Base-by-base conservation (phyloP, 176 grass and related monocot genomes). In the Eleusine coracana region DNA sequence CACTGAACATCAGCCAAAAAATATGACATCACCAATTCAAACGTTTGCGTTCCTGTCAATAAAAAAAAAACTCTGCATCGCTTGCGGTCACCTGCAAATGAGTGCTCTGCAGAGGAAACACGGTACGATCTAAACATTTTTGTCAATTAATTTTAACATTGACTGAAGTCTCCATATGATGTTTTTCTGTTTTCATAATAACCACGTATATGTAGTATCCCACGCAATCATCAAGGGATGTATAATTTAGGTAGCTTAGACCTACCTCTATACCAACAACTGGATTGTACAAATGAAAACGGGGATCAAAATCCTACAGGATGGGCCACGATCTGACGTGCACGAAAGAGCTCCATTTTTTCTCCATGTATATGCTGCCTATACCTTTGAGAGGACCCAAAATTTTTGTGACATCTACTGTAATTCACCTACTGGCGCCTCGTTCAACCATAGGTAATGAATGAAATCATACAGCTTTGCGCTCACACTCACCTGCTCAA, bases 401-500 rank as follows among this genome's bases (percentile, higher is more conserved):
- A 86, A 62, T 55, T 81, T 77, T 60, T 84, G 71, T 20, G 25
- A 59, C n/a, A 46, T 87, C 81, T 89, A 97, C 46, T 92, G 87
- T 49, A 97, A 73, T 78, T 97, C 94, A 68, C 94, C 87, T 72
- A 97, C 94, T 4, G 92, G 94, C 14, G 94, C 94, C 65, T 97
- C 94, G 14, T 90, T 94, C 41, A 97, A 83, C 94, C 94, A 97
- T 60, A 97, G 87, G 68, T 51, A 90, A 84, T 97, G 94, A 40
- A 97, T 97, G 83, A 97, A 97, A 71, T 94, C 92, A 41, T 97
- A 97, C n/a, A 97, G 79, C 54, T 92, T 92, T 66, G 66, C 87
- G 51, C 94, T 97, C 69, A 92, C 94, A 52, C 92, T 97, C 36
- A 97, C 94, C 92, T 97, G 92, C 55, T 71, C 76, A 59, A 83